phyloP scores from a whole-genome alignment of 768 basidiomycete species.

The Ramaria rubella region DNA sequence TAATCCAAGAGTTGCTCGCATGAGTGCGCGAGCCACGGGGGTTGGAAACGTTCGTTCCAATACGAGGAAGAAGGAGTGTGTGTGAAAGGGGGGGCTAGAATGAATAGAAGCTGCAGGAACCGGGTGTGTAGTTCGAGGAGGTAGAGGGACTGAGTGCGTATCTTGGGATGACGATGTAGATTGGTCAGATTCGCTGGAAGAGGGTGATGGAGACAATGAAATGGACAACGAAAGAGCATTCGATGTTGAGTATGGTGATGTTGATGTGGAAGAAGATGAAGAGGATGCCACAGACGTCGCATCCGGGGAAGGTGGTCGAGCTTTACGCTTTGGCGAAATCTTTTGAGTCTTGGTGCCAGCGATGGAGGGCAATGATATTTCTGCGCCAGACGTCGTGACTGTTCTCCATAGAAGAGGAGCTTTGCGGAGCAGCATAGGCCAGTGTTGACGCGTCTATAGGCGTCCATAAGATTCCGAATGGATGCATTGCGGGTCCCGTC shows the following conservation, averaged over 20 bases:
- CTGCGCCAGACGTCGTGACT: not conserved
- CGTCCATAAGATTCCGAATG: conserved; percentile 14
- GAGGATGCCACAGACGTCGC: not conserved
- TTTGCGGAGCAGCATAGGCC: not conserved
- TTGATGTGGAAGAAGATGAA: not conserved
- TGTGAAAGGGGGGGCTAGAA: conserved; percentile 71
- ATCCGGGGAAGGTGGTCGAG: not conserved
- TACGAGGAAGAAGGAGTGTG: conserved; percentile 66
- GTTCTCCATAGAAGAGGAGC: not conserved
- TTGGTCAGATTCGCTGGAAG: not conserved
- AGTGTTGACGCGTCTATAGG: not conserved
- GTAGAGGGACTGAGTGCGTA: conserved; percentile 5
- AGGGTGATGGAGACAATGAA: not conserved
- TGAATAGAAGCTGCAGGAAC: not conserved
- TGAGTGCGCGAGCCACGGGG: conserved; percentile 66
- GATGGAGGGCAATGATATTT: not conserved
- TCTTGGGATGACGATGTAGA: not conserved
- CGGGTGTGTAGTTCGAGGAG: conserved; percentile 5
- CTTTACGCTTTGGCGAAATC: not conserved
- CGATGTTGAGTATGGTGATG: not conserved
- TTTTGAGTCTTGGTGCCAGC: not conserved
- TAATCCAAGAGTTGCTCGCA: conserved; percentile 77
- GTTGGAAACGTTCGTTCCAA: conserved; percentile 72
- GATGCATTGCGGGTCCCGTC: conserved; percentile 35
- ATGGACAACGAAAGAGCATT: not conserved